Evolutionary conservation across 1,284 basidiomycete species (phyloP).

Genomic region (Lentinula novae-zelandiae): DNA sequence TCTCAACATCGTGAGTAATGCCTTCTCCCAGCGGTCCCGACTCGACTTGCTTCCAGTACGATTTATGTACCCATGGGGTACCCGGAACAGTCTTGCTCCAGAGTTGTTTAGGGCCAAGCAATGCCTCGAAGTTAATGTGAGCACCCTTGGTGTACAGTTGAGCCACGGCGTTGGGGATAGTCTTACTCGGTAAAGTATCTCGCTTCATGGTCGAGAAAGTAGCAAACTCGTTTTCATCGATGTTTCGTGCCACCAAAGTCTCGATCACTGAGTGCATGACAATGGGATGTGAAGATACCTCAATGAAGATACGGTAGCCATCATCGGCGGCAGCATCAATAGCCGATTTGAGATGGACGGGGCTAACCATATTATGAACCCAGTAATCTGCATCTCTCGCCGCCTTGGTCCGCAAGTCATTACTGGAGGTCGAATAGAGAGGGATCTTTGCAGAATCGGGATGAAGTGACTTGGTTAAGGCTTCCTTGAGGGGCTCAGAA

Average conservation of each 20-base stretch:
- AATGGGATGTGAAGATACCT: background rate
- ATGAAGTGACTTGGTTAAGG: background rate
- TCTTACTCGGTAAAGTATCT: background rate
- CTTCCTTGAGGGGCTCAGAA: background rate
- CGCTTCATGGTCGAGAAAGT: background rate
- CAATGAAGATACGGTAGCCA: background rate
- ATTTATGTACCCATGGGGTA: slow-evolving; percentile 1
- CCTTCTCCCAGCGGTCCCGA: background rate
- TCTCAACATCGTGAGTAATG: background rate
- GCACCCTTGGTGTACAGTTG: background rate
- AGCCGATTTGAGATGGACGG: slow-evolving; percentile 1
- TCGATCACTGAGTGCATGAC: background rate
- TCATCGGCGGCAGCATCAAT: background rate
- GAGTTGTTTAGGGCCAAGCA: background rate
- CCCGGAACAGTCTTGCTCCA: background rate
- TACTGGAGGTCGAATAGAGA: background rate
- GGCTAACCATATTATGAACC: slow-evolving; percentile 1
- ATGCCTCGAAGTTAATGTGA: background rate
- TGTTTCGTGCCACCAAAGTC: background rate
- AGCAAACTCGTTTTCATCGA: background rate
- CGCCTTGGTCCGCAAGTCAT: background rate
- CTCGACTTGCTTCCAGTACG: background rate
- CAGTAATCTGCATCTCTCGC: background rate
- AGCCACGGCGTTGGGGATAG: background rate
- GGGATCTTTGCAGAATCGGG: background rate